Evolutionary conservation across 495 filamentous ascomycete species (phyloP).

Genomic region (Penicillium argentinense): DNA sequence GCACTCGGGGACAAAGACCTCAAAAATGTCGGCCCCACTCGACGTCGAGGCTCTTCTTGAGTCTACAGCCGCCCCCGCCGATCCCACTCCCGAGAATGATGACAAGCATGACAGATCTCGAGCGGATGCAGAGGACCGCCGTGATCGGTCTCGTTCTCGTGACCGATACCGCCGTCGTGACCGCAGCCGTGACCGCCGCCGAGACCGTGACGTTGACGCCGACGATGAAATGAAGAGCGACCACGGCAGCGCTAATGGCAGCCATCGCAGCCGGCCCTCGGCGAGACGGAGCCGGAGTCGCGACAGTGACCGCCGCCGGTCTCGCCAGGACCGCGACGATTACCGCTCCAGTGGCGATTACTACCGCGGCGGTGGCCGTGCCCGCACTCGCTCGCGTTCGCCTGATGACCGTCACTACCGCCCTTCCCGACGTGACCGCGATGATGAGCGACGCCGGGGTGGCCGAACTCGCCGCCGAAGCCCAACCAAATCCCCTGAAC

Average conservation of each 20-base stretch:
- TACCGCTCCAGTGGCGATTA: constrained; percentile 68
- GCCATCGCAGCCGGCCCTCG: constrained; percentile 82
- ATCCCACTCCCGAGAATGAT: constrained; percentile 52
- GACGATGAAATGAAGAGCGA: constrained; percentile 75
- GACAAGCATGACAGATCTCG: constrained; percentile 60
- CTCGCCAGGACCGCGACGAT: constrained; percentile 77
- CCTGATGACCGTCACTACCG: constrained; percentile 77
- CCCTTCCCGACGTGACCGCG: constrained; percentile 45
- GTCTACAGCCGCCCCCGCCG: constrained; percentile 69
- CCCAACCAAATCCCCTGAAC: constrained; percentile 58
- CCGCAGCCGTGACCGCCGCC: constrained; percentile 66
- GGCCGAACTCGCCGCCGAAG: constrained; percentile 55
- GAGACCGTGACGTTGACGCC: constrained; percentile 60
- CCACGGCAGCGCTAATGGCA: constrained; percentile 75
- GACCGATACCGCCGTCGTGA: constrained; percentile 61
- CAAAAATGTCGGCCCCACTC: constrained; percentile 80
- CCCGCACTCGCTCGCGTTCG: constrained; percentile 73
- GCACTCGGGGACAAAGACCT: constrained; percentile 10
- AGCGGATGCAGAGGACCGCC: constrained; percentile 54
- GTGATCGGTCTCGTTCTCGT: constrained; percentile 55
- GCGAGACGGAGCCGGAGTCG: constrained; percentile 80
- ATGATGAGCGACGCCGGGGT: constrained; percentile 30
- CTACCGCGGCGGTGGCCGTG: constrained; percentile 69
- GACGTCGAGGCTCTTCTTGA: constrained; percentile 94
- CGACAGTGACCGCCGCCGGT: constrained; percentile 74